Evolutionary conservation across 1,139 yeast species (phyloP).

Genomic region (Yamadazyma kanchanaburiensis): DNA sequence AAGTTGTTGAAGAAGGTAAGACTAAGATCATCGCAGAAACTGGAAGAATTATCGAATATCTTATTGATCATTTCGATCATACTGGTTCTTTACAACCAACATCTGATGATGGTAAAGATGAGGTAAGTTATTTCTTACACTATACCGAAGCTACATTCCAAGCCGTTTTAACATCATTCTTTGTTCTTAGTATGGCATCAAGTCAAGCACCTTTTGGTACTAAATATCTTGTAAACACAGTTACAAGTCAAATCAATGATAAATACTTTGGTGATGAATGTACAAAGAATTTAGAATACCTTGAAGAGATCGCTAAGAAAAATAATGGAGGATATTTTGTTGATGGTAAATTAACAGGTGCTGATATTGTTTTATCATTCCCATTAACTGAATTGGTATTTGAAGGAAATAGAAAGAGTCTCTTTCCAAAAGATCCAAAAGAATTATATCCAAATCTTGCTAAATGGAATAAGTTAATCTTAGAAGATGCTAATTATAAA

Average conservation of each 20-base stretch:
- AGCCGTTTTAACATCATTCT: slow-evolving; percentile 27
- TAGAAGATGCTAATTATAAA: slow-evolving; percentile 16
- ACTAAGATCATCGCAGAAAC: slow-evolving; percentile 31
- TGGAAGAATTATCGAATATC: slow-evolving; percentile 33
- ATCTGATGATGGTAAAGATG: slow-evolving; percentile 21
- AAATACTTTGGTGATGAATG: slow-evolving; percentile 26
- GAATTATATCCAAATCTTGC: slow-evolving; percentile 21
- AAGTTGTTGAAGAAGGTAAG: slow-evolving; percentile 22
- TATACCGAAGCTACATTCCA: slow-evolving; percentile 41
- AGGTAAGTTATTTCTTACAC: slow-evolving; percentile 34
- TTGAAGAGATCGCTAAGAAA: slow-evolving; percentile 29
- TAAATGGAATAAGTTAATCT: slow-evolving; percentile 22
- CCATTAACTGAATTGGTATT: slow-evolving; percentile 26
- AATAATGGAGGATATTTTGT: slow-evolving; percentile 30
- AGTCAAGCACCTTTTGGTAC: slow-evolving; percentile 29
- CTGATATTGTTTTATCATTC: slow-evolving; percentile 37
- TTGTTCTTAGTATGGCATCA: slow-evolving; percentile 25
- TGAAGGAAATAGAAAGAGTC: slow-evolving; percentile 10
- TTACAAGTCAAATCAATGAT: slow-evolving; percentile 23
- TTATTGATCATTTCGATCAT: slow-evolving; percentile 28
- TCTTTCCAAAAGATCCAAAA: slow-evolving; percentile 7
- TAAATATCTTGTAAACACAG: slow-evolving; percentile 19
- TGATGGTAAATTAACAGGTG: slow-evolving; percentile 34
- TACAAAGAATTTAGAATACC: slow-evolving; percentile 21
- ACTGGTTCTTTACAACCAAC: slow-evolving; percentile 22